Base-by-base conservation (phyloP, 306 rosid genomes). In the Pterocarpus santalinus region DNA sequence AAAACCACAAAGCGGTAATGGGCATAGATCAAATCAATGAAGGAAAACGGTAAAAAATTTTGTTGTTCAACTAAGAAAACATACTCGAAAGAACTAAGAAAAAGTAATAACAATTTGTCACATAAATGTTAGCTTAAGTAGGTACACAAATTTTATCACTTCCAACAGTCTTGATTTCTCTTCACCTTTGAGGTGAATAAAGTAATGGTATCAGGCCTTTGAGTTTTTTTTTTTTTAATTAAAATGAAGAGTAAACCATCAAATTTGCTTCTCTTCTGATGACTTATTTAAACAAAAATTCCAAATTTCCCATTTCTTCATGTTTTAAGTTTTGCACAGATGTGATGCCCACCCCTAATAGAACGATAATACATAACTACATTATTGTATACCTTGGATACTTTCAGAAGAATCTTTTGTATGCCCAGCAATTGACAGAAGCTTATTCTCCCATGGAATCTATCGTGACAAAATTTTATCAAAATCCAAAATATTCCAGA, bases 371-470 rank as follows among this genome's bases (percentile, higher is more conserved):
- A 57, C 33, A 80, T 47, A 28, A 60, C 9, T 16, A 30, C 44
- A 36, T 55, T 33, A 69, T 34, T 69, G 56, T 68, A 28, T 89
- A 94, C 98, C 97, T 83, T 92, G 94, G 70, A 94, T 89, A 81
- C 91, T 85, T 82, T 92, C 98, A 3, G 87, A 66, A 69, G 96
- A 92, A 89, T 94, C 91, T 89, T 92, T 90, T 65, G 95, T 85
- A 78, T 94, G 97, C 63, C 98, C 98, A 81, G 92, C 97, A 81
- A 94, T 41, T 69, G 97, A 94, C 39, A 94, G 65, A 73, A 94
- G 94, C 79, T 87, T 90, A 90, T 87, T 87, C 55, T 83, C 95
- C 98, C 98, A 94, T 9, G 94, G 82, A 82, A 94, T 88, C 98
- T 94, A 76, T 16, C 9, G 22, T n/a, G 33, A 79, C 61, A 55